phyloP scores from a whole-genome alignment of 148 eudicot species.

The Chenopodium berlandieri region DNA sequence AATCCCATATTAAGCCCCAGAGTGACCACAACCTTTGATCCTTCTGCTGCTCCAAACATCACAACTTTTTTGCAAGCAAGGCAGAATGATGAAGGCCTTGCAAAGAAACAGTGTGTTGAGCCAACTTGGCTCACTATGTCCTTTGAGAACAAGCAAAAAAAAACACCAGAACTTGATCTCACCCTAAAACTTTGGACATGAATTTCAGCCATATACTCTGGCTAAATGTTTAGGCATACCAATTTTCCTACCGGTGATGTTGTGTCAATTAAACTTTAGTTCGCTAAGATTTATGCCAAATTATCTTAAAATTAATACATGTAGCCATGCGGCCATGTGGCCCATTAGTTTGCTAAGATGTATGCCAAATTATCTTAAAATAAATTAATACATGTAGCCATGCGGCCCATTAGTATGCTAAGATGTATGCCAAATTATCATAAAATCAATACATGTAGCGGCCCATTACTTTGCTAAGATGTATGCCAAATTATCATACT shows the following conservation, averaged over 20 bases:
- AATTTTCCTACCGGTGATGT: too few species aligned
- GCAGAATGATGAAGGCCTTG: neutral
- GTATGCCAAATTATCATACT: too few species aligned
- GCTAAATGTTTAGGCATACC: too few species aligned
- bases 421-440: too few species aligned
- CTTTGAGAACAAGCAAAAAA: neutral
- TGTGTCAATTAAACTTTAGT: neutral
- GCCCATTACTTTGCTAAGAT: too few species aligned
- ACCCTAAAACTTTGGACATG: conserved; percentile 29
- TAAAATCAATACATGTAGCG: too few species aligned
- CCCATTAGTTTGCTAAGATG: neutral
- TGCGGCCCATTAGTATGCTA: too few species aligned
- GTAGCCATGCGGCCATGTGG: too few species aligned
- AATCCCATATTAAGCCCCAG: conserved; percentile 5
- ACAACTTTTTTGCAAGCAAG: neutral
- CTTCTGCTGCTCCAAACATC: conserved; percentile 12
- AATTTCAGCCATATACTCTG: neutral
- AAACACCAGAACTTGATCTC: conserved; percentile 21
- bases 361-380: neutral
- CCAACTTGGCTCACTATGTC: neutral
- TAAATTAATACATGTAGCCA: too few species aligned
- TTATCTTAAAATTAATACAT: too few species aligned
- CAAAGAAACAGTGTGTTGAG: conserved; percentile 8
- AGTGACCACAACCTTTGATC: conserved; percentile 5
- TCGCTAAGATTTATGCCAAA: neutral